These are phyloP conservation scores for barley (Hordeum vulgare) DNA, from an alignment of 176 grass and related monocot genomes.

Conservation along the genomic window DNA sequence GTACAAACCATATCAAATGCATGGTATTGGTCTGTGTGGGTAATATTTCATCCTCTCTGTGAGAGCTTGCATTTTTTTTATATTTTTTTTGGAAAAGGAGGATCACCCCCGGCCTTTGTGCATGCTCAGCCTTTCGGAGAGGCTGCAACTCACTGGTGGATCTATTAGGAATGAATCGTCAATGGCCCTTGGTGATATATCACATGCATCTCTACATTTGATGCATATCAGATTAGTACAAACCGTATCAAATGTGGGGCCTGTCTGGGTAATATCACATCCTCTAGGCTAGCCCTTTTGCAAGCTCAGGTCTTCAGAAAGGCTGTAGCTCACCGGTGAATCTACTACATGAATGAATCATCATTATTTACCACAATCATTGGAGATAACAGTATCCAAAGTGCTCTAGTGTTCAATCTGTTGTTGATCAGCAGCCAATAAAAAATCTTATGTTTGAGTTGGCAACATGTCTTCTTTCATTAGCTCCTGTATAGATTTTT, in stretches of 20 bases:
- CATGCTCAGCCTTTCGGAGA: not conserved
- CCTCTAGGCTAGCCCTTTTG: not conserved
- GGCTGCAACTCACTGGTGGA: not conserved
- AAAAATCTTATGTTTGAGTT: too few species aligned
- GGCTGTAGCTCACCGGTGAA: not conserved
- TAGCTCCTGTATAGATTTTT: too few species aligned
- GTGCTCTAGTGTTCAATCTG: too few species aligned
- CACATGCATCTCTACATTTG: slow-evolving; percentile 1
- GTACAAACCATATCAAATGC: not conserved
- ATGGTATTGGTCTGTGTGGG: not conserved
- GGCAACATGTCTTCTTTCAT: too few species aligned
- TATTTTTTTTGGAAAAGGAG: too few species aligned
- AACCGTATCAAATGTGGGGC: not conserved
- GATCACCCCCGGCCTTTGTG: too few species aligned
- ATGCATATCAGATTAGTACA: not conserved
- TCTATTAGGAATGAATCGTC: not conserved
- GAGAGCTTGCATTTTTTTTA: too few species aligned
- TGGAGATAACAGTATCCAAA: not conserved
- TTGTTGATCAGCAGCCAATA: too few species aligned
- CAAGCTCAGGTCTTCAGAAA: not conserved
- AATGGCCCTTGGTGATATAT: not conserved
- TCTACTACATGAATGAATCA: not conserved
- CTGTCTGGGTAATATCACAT: not conserved
- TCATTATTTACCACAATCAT: not conserved
- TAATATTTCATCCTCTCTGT: not conserved